phyloP scores from a whole-genome alignment of 1,139 yeast genomes.

The Pichia sp. region DNA sequence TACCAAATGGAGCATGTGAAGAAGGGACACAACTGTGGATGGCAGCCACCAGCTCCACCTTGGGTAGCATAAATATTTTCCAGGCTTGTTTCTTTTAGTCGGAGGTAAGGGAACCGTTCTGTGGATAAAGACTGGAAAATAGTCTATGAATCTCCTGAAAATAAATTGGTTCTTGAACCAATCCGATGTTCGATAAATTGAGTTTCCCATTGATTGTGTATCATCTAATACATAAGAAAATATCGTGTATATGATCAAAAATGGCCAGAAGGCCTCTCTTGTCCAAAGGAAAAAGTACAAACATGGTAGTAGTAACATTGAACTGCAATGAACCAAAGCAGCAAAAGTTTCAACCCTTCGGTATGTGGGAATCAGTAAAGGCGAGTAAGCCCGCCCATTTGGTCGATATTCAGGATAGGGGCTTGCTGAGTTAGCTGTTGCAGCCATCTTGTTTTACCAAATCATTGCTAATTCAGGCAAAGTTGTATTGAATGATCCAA shows the following conservation, averaged over 20 bases:
- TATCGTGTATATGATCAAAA: slow-evolving; percentile 48
- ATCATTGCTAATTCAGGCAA: too few species aligned
- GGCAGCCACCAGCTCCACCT: slow-evolving; percentile 12
- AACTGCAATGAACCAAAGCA: slow-evolving; percentile 71
- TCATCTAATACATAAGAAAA: slow-evolving; percentile 56
- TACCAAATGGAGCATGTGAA: not conserved
- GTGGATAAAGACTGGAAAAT: slow-evolving; percentile 77
- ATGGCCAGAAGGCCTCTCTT: slow-evolving; percentile 50
- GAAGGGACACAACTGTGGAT: not conserved
- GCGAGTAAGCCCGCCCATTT: slow-evolving; percentile 36
- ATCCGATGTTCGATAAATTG: slow-evolving; percentile 51
- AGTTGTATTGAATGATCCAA: too few species aligned
- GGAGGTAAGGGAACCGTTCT: slow-evolving; percentile 72
- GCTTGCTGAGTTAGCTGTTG: not conserved
- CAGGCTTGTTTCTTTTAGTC: slow-evolving; percentile 41
- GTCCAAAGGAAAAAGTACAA: slow-evolving; percentile 48
- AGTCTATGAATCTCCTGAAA: slow-evolving; percentile 72
- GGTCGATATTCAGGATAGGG: slow-evolving; percentile 24
- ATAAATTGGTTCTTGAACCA: slow-evolving; percentile 54
- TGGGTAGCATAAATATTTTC: slow-evolving; percentile 10
- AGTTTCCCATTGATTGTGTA: slow-evolving; percentile 72
- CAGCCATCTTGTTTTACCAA: not conserved
- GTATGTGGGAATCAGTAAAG: slow-evolving; percentile 50
- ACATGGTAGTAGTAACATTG: slow-evolving; percentile 61
- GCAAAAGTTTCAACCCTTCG: slow-evolving; percentile 68